phyloP scores from a whole-genome alignment of 352 stramenopile genomes.

The Pythium angustatum region DNA sequence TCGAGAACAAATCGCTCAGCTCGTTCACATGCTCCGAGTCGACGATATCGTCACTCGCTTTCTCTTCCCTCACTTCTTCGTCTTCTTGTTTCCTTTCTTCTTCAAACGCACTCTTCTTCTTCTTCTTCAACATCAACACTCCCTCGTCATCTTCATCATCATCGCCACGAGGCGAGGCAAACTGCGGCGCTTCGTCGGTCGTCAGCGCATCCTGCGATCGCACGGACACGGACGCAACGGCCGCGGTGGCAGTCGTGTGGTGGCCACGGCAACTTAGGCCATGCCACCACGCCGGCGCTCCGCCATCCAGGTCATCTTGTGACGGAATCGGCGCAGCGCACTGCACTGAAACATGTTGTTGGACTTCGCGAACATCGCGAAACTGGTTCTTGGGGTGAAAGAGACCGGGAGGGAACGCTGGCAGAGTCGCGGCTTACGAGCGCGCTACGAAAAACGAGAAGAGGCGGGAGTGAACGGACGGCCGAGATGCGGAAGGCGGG shows the following conservation, averaged over 20 bases:
- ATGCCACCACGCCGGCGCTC: conserved; percentile 3
- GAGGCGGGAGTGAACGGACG: conserved; percentile 31
- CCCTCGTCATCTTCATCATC: conserved; percentile 15
- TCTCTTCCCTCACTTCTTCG: conserved; percentile 30
- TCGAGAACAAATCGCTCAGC: conserved; percentile 56
- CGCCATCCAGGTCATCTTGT: conserved; percentile 16
- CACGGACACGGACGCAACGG: background rate
- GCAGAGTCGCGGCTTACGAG: conserved; percentile 34
- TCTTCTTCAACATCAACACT: conserved; percentile 20
- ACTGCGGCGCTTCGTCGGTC: background rate
- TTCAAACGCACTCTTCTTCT: conserved; percentile 10
- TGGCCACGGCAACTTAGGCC: conserved; percentile 17
- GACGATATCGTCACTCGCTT: conserved; percentile 20
- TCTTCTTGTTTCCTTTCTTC: conserved; percentile 17
- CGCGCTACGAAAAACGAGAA: conserved; percentile 45
- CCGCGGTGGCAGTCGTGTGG: background rate
- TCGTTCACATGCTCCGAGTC: conserved; percentile 55
- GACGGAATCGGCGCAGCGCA: background rate
- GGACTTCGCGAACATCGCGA: conserved; percentile 29
- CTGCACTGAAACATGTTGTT: background rate
- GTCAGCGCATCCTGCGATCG: too few species aligned
- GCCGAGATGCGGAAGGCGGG: too few species aligned
- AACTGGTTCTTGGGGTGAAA: conserved; percentile 44
- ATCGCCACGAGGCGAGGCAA: conserved; percentile 16
- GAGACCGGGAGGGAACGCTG: conserved; percentile 36